Evolutionary conservation across 345 rosid genomes (phyloP), one percentile per base, ranked within the genome.

Genomic region (Heritiera fomes): DNA sequence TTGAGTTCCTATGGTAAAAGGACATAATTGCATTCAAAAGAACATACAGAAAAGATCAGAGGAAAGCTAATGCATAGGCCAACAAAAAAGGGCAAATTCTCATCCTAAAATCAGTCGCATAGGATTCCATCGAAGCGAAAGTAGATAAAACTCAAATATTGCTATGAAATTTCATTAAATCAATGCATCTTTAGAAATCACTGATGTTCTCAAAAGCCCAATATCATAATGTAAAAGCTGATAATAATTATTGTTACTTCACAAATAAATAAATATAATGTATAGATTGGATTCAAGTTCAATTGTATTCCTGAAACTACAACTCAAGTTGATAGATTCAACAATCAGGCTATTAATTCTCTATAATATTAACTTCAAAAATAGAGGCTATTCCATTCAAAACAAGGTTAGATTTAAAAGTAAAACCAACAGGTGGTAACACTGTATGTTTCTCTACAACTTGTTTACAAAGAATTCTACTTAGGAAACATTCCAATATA

Each of bases 1-100:
- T 84, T 90, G 78, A 95, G 96, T 90, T 92, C 97, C 99, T 95
- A 85, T 50, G 76, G 75, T 52, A 85, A 84, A 73, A 20, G 75
- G 38, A 73, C 7, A 66, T 62, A 71, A 58, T 15, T 14, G 34
- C 12, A 23, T 52, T 30, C 11, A 59, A 34, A 71, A 67, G 18
- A 56, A n/a, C 43, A 79, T 40, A 17, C 60, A 12, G 20, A 61
- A 49, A 76, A 32, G 11, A 32, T 6, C 49, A 73, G 9, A 41
- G 23, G 47, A 58, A 64, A 75, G 34, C 47, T 65, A 64, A 72
- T 45, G 45, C 14, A 58, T 28, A 28, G n/a, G 47, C 67, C 59
- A 80, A 72, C 8, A 72, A 46, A 28, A 75, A 28, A 8, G 13
- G 20, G 23, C 11, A 43, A 61, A 10, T 75, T 59, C 53, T 43